These are phyloP conservation scores for Berkeleyomyces rouxiae DNA, from an alignment of 2,329 filamentous ascomycete genomes.

Conservation along the genomic window DNA sequence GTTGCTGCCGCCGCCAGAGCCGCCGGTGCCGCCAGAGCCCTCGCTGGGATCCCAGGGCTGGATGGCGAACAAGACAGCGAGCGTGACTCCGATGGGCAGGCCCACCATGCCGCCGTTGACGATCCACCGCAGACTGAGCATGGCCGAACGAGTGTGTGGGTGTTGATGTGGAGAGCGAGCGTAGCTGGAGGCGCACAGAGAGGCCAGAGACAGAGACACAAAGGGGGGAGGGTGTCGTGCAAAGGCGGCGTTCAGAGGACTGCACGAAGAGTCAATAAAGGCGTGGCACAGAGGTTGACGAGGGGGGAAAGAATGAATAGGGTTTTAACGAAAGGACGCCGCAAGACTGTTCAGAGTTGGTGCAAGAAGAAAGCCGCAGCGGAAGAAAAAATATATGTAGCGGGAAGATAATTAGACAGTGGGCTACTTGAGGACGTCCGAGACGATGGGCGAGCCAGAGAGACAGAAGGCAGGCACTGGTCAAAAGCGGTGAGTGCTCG, in stretches of 20 bases:
- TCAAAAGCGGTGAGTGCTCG: background rate
- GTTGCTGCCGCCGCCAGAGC: conserved; percentile 27
- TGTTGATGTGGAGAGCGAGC: background rate
- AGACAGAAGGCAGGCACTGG: background rate
- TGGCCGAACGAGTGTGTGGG: conserved; percentile 13
- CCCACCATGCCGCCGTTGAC: conserved; percentile 34
- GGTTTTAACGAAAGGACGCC: background rate
- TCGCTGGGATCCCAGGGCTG: conserved; percentile 26
- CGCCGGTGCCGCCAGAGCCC: conserved; percentile 26
- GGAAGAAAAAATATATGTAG: background rate
- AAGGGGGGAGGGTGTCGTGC: background rate
- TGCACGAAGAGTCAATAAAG: background rate
- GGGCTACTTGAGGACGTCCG: background rate
- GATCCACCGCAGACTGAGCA: conserved; percentile 26
- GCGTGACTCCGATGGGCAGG: conserved; percentile 31
- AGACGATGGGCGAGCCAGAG: background rate
- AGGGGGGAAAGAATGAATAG: background rate
- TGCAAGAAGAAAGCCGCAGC: background rate
- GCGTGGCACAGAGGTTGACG: background rate
- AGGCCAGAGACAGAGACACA: background rate
- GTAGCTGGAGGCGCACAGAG: background rate
- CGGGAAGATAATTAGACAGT: background rate
- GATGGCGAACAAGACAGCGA: conserved; percentile 33
- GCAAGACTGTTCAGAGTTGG: background rate
- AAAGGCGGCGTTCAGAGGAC: background rate